These are phyloP conservation scores for Allantophomopsis cytisporea DNA, from an alignment of 2,329 filamentous ascomycete species.

Conservation along the genomic window DNA sequence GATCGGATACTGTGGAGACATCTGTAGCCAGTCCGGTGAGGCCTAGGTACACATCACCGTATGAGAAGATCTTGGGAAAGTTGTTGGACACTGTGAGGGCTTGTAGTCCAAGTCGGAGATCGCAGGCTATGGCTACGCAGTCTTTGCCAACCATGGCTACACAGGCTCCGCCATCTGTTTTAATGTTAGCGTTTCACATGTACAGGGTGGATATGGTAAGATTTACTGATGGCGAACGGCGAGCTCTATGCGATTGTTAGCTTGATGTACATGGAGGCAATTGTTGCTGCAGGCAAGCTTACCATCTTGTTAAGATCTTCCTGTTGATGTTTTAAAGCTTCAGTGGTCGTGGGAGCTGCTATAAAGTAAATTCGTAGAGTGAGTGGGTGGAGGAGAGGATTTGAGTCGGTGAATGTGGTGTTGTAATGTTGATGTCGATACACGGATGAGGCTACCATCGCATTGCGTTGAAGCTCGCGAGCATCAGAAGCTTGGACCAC, in stretches of 20 bases:
- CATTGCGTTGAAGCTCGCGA: slow-evolving; percentile 8
- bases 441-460: slow-evolving; percentile 4
- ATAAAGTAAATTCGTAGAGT: neutral
- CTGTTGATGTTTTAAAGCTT: neutral
- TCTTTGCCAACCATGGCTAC: slow-evolving; percentile 99
- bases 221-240: slow-evolving; percentile 88
- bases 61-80: slow-evolving; percentile 99
- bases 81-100: slow-evolving; percentile 97
- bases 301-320: slow-evolving; percentile 13
- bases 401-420: slow-evolving; percentile 2
- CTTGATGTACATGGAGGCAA: slow-evolving; percentile 5
- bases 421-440: slow-evolving; percentile 1
- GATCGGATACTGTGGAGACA: slow-evolving; percentile 84
- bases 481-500: slow-evolving; percentile 17
- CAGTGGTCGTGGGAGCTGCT: too few species aligned
- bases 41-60: slow-evolving; percentile 89
- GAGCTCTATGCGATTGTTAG: slow-evolving; percentile 49
- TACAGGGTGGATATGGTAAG: slow-evolving; percentile 2
- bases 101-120: slow-evolving; percentile 93
- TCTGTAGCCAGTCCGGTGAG: slow-evolving; percentile 95
- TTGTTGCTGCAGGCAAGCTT: slow-evolving; percentile 3
- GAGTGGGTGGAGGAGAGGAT: slow-evolving; percentile 1
- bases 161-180: slow-evolving; percentile 71
- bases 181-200: slow-evolving; percentile 7
- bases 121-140: slow-evolving; percentile 98